Evolutionary conservation across 331 rosid genomes (phyloP).

Genomic region (Telfairia occidentalis): DNA sequence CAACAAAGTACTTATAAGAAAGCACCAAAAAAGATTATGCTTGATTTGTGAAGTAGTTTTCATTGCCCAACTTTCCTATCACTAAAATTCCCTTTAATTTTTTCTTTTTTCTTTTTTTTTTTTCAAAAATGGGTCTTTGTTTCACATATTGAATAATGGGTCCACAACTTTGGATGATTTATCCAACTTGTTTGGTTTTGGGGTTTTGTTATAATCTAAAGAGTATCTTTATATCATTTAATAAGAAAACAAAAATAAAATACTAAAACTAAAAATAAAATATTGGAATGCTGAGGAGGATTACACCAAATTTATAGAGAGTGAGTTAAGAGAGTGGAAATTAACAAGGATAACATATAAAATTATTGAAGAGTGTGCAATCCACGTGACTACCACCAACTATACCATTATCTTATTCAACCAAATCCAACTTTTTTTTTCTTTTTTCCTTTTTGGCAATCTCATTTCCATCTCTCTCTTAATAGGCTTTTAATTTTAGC

Average conservation of each 20-base stretch:
- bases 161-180: background rate
- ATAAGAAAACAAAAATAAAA: background rate
- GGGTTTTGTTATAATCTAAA: background rate
- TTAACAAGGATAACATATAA: conserved; percentile 22
- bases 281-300: conserved; percentile 68
- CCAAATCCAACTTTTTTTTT: background rate
- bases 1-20: background rate
- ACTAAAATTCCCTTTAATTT: background rate
- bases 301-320: conserved; percentile 31
- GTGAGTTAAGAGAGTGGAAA: conserved; percentile 21
- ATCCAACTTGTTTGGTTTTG: conserved; percentile 5
- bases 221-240: background rate
- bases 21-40: background rate
- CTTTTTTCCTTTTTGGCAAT: background rate
- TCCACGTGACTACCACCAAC: conserved; percentile 63
- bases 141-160: background rate
- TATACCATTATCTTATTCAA: conserved; percentile 22
- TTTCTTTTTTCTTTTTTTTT: too few relatives aligned
- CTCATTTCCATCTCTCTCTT: background rate
- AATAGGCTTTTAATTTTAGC: background rate
- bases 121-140: background rate
- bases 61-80: background rate
- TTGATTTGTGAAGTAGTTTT: conserved; percentile 1
- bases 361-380: conserved; percentile 55
- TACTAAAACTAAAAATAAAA: background rate